Base-by-base conservation (phyloP, 495 filamentous ascomycete genomes). In the Neurospora africana region DNA sequence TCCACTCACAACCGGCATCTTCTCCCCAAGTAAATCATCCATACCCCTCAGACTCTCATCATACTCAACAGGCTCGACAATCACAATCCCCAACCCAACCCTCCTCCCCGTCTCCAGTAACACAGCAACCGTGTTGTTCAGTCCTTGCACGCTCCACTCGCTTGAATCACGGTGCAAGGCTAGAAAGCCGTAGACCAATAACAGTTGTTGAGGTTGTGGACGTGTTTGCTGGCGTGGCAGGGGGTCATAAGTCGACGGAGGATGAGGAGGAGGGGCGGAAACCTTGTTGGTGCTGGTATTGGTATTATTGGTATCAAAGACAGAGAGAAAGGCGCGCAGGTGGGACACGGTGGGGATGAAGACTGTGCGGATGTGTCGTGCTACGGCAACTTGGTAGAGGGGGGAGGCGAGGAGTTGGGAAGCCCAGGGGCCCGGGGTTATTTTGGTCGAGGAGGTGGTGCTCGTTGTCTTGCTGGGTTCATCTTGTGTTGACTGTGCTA, bases 81-180 rank as follows among this genome's bases (percentile, higher is more conserved):
- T 58, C 13, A 80, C 73, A 3, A 79, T 77, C 43, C 72, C 72
- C 72, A 84, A 81, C 23, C 76, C 76, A 19, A 73, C 68, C n/a
- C 84, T 78, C 36, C 74, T 73, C 2, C 90, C 89, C 9, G 88
- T 83, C 75, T 96, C 93, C 36, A 94, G 88, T 8, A 91, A 81
- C 30, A 80, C 79, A 13, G 93, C 87, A 19, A 92, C 82, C 6
- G 90, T 92, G 76, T 89, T 88, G 68, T 88, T 88, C 6, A 97
- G 79, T 0, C 93, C 94, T 78, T 97, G 93, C 0, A 90, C 93
- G 58, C 91, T 94, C 85, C 91, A 94, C 76, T 95, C 92, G 71
- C 88, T 87, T 5, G 92, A 94, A 36, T 84, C 80, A n/a, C 83
- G 83, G 81, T 97, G 94, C 41, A 93, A 79, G 37, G 83, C 80